Percentiles rank a stretch among this genome's conserved stretches.
Conservation (phyloP, 2,329 filamentous ascomycete genomes). For the Trichophyton simii region DNA sequence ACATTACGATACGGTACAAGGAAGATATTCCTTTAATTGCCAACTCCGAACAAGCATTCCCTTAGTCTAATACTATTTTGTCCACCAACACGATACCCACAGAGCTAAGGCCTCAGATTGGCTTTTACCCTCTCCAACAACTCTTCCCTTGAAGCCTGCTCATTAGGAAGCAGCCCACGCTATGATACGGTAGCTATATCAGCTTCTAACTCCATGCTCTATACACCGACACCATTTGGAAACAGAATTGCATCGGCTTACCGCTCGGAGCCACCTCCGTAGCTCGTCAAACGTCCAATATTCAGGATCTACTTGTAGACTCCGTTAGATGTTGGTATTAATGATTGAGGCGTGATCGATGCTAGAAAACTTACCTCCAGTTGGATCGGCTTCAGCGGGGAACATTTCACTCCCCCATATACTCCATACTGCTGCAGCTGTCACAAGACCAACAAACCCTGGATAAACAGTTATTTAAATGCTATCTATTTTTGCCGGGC, state of each 20-base stretch:
- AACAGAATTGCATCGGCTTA: slow-evolving; percentile 30
- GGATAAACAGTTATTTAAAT: slow-evolving; percentile 13
- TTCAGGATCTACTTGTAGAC: slow-evolving; percentile 41
- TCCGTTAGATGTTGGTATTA: slow-evolving; percentile 2
- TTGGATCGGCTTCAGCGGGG: slow-evolving; percentile 61
- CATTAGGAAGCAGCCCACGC: slow-evolving; percentile 51
- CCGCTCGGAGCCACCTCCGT: slow-evolving; percentile 64
- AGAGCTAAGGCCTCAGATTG: slow-evolving; percentile 43
- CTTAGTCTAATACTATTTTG: background rate
- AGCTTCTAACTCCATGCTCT: background rate
- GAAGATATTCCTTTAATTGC: background rate
- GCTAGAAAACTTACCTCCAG: slow-evolving; percentile 47
- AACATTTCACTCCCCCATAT: slow-evolving; percentile 84
- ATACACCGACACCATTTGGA: background rate
- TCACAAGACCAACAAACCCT: slow-evolving; percentile 72
- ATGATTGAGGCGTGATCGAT: background rate
- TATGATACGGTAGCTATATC: slow-evolving; percentile 22
- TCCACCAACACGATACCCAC: background rate
- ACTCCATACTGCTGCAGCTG: slow-evolving; percentile 66
- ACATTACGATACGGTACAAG: background rate
- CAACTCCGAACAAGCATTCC: background rate
- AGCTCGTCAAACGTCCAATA: slow-evolving; percentile 72
- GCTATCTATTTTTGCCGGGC: background rate
- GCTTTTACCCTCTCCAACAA: slow-evolving; percentile 56
- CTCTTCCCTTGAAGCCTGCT: slow-evolving; percentile 48